phyloP scores from a whole-genome alignment of 2,329 filamentous ascomycete species.

The Tricladium varicosporioides region DNA sequence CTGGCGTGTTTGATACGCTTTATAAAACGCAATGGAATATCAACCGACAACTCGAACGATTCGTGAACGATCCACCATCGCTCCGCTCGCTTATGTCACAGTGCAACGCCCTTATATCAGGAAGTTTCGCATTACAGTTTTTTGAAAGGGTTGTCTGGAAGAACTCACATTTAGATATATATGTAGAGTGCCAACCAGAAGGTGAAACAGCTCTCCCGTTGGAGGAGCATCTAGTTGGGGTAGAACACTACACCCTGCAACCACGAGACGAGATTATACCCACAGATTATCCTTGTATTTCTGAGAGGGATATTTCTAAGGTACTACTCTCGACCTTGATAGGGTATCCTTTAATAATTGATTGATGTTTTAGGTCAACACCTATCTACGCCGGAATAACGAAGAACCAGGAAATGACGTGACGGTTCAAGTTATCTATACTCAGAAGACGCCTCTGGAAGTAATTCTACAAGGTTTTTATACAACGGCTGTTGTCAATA shows the following conservation, averaged over 20 bases:
- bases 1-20: not conserved
- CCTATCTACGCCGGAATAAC: not conserved
- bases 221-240: not conserved
- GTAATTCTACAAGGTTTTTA: not conserved
- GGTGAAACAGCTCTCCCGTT: not conserved
- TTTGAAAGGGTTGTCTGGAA: constrained; percentile 8
- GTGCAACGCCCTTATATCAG: constrained; percentile 7
- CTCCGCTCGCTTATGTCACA: constrained; percentile 3
- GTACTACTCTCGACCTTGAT: not conserved
- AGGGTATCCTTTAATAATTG: not conserved
- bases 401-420: not conserved
- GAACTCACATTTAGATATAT: constrained; percentile 12
- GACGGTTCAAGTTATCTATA: not conserved
- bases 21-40: not conserved
- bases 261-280: not conserved
- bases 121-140: constrained; percentile 14
- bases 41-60: not conserved
- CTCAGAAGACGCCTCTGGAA: not conserved
- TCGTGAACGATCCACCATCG: not conserved
- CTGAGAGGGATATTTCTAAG: not conserved
- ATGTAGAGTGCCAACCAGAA: not conserved
- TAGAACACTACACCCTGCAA: not conserved
- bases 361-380: not conserved
- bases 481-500: not conserved
- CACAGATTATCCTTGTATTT: not conserved